Conservation (phyloP, 2,329 filamentous ascomycete genomes). For the Chrysoporthe puriensis region DNA sequence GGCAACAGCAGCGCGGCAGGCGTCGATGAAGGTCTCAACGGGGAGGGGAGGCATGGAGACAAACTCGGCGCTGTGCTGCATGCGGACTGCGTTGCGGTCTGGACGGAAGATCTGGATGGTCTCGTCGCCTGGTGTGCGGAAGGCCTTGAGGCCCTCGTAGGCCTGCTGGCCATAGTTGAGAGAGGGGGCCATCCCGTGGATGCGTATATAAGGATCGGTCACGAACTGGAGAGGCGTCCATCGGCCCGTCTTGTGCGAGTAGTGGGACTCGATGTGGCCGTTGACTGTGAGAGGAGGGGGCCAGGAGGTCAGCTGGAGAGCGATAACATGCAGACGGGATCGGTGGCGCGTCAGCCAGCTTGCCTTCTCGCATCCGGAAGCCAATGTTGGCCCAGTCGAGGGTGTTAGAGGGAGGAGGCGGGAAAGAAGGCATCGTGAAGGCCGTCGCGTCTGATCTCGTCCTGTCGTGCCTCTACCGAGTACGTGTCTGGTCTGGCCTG, state of each 20-base stretch:
- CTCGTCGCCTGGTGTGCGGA: conserved; percentile 72
- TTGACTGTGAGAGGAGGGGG: conserved; percentile 64
- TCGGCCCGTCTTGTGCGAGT: conserved; percentile 71
- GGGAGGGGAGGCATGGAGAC: conserved; percentile 85
- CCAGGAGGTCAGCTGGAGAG: neutral
- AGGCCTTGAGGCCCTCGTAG: conserved; percentile 98
- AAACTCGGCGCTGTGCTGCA: conserved; percentile 83
- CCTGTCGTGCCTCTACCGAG: neutral
- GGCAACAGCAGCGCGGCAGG: conserved; percentile 78
- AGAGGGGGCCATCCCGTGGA: conserved; percentile 93
- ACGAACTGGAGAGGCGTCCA: conserved; percentile 84
- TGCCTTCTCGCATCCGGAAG: conserved; percentile 89
- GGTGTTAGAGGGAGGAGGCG: conserved; percentile 75
- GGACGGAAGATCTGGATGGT: conserved; percentile 87
- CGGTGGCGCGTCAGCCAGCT: conserved; percentile 31
- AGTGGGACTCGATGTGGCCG: conserved; percentile 89
- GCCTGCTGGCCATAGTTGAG: conserved; percentile 98
- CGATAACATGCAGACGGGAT: neutral
- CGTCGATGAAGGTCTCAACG: conserved; percentile 72
- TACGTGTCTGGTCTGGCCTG: neutral
- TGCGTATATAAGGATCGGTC: conserved; percentile 78
- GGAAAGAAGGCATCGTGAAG: conserved; percentile 60
- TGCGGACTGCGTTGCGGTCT: conserved; percentile 78
- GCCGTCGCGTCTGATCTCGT: neutral
- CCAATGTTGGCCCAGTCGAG: conserved; percentile 95